phyloP scores from a whole-genome alignment of 2,329 filamentous ascomycete genomes.

The Aspergillus fumigatus region DNA sequence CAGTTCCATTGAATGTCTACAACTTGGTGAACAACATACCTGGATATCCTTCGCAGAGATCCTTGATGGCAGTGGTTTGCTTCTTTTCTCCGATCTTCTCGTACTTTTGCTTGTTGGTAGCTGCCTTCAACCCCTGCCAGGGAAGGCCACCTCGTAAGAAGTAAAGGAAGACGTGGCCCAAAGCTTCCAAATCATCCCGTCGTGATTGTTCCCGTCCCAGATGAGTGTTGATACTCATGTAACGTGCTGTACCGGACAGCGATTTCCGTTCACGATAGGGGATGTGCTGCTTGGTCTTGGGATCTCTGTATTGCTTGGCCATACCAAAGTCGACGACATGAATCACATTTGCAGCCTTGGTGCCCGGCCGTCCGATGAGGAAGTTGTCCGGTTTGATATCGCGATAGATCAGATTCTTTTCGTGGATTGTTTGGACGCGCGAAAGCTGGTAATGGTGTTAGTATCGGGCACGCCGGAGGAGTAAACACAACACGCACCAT shows the following conservation, averaged over 20 bases:
- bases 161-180: slow-evolving; percentile 68
- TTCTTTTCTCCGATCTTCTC: slow-evolving; percentile 99
- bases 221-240: slow-evolving; percentile 99
- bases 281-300: slow-evolving; percentile 98
- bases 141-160: slow-evolving; percentile 62
- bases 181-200: slow-evolving; percentile 88
- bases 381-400: slow-evolving; percentile 99
- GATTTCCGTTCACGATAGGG: slow-evolving; percentile 97
- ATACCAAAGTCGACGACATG: slow-evolving; percentile 99
- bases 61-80: slow-evolving; percentile 94
- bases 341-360: slow-evolving; percentile 95
- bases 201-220: slow-evolving; percentile 92
- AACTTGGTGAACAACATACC: slow-evolving; percentile 39
- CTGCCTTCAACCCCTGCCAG: slow-evolving; percentile 65
- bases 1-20: background rate
- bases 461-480: background rate
- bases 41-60: slow-evolving; percentile 92
- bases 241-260: slow-evolving; percentile 89
- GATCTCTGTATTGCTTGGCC: slow-evolving; percentile 98
- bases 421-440: slow-evolving; percentile 89
- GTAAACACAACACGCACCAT: slow-evolving; percentile 59
- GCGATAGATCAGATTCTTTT: slow-evolving; percentile 98
- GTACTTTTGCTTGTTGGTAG: slow-evolving; percentile 91
- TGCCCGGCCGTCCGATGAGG: slow-evolving; percentile 84
- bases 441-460: slow-evolving; percentile 60